Base-by-base conservation (phyloP, 306 rosid species). In the Begonia fuchsioides region DNA sequence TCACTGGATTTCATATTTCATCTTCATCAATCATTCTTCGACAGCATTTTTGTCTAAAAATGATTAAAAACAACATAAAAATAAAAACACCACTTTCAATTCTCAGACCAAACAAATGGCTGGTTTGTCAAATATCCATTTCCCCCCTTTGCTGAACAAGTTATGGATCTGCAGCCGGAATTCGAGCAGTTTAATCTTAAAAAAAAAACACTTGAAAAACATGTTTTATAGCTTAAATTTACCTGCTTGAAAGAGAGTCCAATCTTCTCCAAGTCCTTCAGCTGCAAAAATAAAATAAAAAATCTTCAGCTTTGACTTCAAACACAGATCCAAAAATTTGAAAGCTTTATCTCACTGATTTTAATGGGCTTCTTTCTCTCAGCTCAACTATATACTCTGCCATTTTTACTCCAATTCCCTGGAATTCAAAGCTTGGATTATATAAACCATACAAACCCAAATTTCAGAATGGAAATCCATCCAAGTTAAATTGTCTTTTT, bases 191-290 rank as follows among this genome's bases (percentile, higher is more conserved):
- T 26, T 26, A 3, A 26, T 26, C 35, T 26, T 26, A 7, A 16
- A n/a, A n/a, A n/a, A n/a, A n/a, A n/a, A n/a, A n/a, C n/a, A n/a
- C n/a, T n/a, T n/a, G n/a, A n/a, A n/a, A n/a, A n/a, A n/a, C n/a
- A n/a, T n/a, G n/a, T 6, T 17, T 32, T 40, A 39, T 19, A 0
- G 20, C 12, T 39, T 43, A 17, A 14, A 20, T 65, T 60, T 26
- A 87, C 96, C 95, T 83, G 97, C 76, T 88, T 88, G 52, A 64
- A 56, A 41, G 97, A 84, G 68, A 88, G 90, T 38, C 97, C 97
- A 47, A 84, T 73, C 62, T 84, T 88, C 84, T 84, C 86, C 90
- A 88, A 60, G 63, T 88, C 95, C 49, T 48, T 57, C 53, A 88
- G 75, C 97, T 88, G 73, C 55, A 76, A 65, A 56, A 58, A 19